Evolutionary conservation across 2,329 filamentous ascomycete species (phyloP), one percentile per base, ranked within the genome.

Genomic region (Hymenoscyphus scutula): DNA sequence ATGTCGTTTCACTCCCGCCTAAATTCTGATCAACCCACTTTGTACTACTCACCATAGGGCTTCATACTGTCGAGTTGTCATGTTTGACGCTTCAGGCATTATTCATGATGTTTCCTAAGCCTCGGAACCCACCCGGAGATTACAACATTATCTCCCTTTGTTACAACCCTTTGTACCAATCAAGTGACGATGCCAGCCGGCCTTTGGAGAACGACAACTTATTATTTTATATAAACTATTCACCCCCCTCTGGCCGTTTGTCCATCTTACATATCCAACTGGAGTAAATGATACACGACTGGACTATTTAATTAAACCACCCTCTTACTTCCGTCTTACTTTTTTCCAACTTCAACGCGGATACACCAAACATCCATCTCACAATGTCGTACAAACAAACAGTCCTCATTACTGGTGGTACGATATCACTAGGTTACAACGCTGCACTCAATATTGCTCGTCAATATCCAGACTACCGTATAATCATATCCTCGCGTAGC

Each of bases 331-430:
- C 13, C 5, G 3, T 11, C 7, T 25, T 19, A 48, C n/a, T n/a
- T n/a, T n/a, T 19, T n/a, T 5, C 2, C 41, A 48, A 25, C 2
- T 25, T 11, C n/a, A 25, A 48, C 41, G 8, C 41, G 0, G 17
- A 34, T n/a, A 37, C 38, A 54, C 32, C 34, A 29, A 59, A 2
- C 32, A 54, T 23, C 37, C n/a, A 54, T n/a, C 15, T 45, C 11
- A 66, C 41, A 15, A 70, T 69, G 67, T 58, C 64, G 2, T 71
- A 64, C 55, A 60, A 61, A 55, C 23, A 65, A 6, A 67, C 73
- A 1, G 65, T 76, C 34, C 71, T 81, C n/a, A 61, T 81, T 34
- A 82, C 80, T 0, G 80, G 80, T 17, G 80, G 80, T 5, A 82
- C 80, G 1, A 58, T 66, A 10, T 76, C 76, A 11, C 68, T 82